phyloP scores from a whole-genome alignment of 1,139 yeast species.

The Geotrichum restrictum region DNA sequence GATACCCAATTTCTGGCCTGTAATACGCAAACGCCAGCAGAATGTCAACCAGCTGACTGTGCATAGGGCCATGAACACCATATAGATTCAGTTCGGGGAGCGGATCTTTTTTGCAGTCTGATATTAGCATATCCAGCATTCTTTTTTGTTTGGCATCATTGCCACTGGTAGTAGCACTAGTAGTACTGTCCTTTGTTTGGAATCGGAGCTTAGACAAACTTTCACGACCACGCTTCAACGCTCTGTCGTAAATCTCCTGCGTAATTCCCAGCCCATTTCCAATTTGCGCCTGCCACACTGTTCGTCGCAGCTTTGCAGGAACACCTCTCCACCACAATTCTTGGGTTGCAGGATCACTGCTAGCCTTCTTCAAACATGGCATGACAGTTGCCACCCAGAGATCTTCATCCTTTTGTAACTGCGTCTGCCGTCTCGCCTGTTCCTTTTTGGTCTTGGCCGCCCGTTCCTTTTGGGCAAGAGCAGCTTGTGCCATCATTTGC shows the following conservation, averaged over 20 bases:
- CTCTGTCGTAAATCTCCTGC: conserved; percentile 25
- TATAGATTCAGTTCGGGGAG: conserved; percentile 48
- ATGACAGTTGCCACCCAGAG: conserved; percentile 49
- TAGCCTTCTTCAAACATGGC: conserved; percentile 37
- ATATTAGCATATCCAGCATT: conserved; percentile 26
- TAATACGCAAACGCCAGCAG: conserved; percentile 37
- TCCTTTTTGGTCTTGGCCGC: conserved; percentile 33
- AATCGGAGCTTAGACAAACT: too few species aligned
- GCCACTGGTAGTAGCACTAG: not conserved
- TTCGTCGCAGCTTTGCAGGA: conserved; percentile 47
- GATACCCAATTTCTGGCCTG: conserved; percentile 34
- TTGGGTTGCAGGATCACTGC: conserved; percentile 43
- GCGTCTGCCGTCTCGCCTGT: conserved; percentile 34
- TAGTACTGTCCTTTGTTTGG: too few species aligned
- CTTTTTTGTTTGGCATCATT: conserved; percentile 1
- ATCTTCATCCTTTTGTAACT: conserved; percentile 31
- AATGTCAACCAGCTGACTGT: conserved; percentile 36
- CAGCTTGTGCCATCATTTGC: conserved; percentile 47
- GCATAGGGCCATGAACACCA: conserved; percentile 40
- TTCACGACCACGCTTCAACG: conserved; percentile 28
- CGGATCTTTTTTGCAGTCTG: conserved; percentile 23
- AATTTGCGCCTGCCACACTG: conserved; percentile 51
- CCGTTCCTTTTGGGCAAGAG: conserved; percentile 27
- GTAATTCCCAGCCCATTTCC: conserved; percentile 40
- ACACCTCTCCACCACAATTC: conserved; percentile 69